phyloP scores from a whole-genome alignment of 768 basidiomycete genomes.

The Lactarius akahatsu region DNA sequence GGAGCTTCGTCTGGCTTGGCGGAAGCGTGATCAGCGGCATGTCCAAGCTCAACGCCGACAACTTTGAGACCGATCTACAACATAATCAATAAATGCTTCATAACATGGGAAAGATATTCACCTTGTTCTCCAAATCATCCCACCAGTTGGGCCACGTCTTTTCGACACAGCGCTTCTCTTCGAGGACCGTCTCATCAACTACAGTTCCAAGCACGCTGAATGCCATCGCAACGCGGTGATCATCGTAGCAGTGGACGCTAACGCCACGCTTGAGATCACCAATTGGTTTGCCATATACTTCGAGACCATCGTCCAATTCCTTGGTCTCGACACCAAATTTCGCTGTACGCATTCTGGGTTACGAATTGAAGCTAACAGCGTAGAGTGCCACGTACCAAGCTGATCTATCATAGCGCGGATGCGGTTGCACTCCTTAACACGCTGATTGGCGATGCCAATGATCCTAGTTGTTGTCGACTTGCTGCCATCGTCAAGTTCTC shows the following conservation, averaged over 20 bases:
- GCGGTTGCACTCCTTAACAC: slow-evolving; percentile 97
- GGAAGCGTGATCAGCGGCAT: slow-evolving; percentile 42
- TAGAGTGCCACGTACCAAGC: slow-evolving; percentile 58
- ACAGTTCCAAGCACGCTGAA: slow-evolving; percentile 86
- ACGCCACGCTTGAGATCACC: slow-evolving; percentile 62
- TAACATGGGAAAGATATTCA: slow-evolving; percentile 34
- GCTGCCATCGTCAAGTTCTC: slow-evolving; percentile 39
- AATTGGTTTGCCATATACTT: slow-evolving; percentile 78
- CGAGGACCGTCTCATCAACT: slow-evolving; percentile 72
- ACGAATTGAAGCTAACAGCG: background rate
- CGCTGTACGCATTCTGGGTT: slow-evolving; percentile 43
- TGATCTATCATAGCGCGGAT: slow-evolving; percentile 97
- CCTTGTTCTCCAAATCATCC: slow-evolving; percentile 97
- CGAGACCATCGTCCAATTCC: slow-evolving; percentile 90
- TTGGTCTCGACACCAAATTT: slow-evolving; percentile 94
- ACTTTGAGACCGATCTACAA: slow-evolving; percentile 83
- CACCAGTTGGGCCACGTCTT: slow-evolving; percentile 99
- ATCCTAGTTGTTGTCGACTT: slow-evolving; percentile 66
- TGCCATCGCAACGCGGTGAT: slow-evolving; percentile 98
- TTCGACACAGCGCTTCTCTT: slow-evolving; percentile 97
- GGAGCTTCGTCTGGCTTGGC: slow-evolving; percentile 43
- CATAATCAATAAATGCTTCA: slow-evolving; percentile 16
- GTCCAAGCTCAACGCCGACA: slow-evolving; percentile 75
- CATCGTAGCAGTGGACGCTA: slow-evolving; percentile 94
- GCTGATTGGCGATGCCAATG: slow-evolving; percentile 93